A percentile compares a stretch with the other conserved stretches of the same genome.
These are phyloP conservation scores for Colletotrichum aenigma DNA, from an alignment of 2,329 filamentous ascomycete genomes.

Conservation along the genomic window DNA sequence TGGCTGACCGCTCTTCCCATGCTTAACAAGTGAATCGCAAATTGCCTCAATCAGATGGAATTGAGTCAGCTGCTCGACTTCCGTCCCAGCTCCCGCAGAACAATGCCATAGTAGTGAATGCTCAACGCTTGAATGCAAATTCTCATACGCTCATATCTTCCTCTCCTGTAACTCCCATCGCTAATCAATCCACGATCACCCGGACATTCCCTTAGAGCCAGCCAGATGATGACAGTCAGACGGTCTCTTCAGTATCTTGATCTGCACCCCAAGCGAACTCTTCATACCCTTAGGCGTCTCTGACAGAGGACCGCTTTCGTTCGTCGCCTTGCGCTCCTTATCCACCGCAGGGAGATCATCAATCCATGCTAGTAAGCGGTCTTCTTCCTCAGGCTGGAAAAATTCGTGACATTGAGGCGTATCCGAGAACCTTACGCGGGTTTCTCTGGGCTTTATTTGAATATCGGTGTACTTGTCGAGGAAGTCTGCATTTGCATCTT, in stretches of 20 bases:
- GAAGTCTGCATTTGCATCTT: background rate
- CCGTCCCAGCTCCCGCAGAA: background rate
- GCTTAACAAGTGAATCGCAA: background rate
- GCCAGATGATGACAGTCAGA: background rate
- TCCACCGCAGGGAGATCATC: background rate
- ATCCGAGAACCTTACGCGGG: background rate
- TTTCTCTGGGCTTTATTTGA: background rate
- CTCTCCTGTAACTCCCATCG: background rate
- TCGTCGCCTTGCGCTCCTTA: background rate
- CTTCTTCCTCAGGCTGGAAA: background rate
- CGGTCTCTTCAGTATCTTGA: background rate
- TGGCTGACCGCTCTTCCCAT: background rate
- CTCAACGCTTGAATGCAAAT: background rate
- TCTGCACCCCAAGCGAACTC: background rate
- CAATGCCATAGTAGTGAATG: background rate
- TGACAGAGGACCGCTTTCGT: background rate
- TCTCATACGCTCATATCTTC: background rate
- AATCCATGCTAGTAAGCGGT: background rate
- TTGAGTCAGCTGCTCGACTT: rapidly evolving
- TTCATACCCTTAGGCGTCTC: background rate
- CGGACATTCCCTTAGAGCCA: background rate
- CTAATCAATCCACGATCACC: background rate
- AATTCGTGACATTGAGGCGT: background rate
- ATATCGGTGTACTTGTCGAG: background rate
- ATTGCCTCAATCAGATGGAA: background rate